These are phyloP conservation scores for Psilocybe tampanensis DNA, from an alignment of 768 basidiomycete genomes.

Conservation along the genomic window DNA sequence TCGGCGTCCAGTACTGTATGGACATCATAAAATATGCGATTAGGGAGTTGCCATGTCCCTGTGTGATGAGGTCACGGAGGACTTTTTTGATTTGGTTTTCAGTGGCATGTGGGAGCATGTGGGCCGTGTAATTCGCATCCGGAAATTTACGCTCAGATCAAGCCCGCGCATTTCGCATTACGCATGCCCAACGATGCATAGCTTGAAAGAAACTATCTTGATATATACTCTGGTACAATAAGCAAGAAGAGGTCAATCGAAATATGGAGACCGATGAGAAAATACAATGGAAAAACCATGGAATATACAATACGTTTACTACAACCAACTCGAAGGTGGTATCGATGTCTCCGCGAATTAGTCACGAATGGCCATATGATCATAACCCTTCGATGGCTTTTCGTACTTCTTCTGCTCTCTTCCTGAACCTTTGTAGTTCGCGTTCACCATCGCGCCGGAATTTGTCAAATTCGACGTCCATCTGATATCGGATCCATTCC, in stretches of 20 bases:
- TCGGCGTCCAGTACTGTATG: too few species aligned
- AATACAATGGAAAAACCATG: neutral
- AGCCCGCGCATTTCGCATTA: neutral
- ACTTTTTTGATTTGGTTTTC: too few species aligned
- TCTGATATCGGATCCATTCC: slow-evolving; percentile 81
- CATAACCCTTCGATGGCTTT: slow-evolving; percentile 39
- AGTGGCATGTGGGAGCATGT: too few species aligned
- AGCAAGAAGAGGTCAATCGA: neutral
- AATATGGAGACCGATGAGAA: neutral
- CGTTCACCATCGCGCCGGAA: slow-evolving; percentile 48
- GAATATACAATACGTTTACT: neutral
- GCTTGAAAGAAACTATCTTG: neutral
- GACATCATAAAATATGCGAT: too few species aligned
- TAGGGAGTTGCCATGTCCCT: too few species aligned
- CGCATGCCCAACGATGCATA: neutral
- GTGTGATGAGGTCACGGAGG: too few species aligned
- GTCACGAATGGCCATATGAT: neutral
- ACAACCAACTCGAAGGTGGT: neutral
- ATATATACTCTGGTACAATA: neutral
- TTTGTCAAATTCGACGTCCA: slow-evolving; percentile 65
- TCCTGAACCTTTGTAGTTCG: slow-evolving; percentile 42
- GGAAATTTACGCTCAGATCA: neutral
- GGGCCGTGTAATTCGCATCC: neutral
- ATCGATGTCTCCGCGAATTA: neutral
- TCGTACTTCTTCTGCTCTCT: slow-evolving; percentile 43